Evolutionary conservation across 495 filamentous ascomycete species (phyloP).

Genomic region (Tuber borchii): DNA sequence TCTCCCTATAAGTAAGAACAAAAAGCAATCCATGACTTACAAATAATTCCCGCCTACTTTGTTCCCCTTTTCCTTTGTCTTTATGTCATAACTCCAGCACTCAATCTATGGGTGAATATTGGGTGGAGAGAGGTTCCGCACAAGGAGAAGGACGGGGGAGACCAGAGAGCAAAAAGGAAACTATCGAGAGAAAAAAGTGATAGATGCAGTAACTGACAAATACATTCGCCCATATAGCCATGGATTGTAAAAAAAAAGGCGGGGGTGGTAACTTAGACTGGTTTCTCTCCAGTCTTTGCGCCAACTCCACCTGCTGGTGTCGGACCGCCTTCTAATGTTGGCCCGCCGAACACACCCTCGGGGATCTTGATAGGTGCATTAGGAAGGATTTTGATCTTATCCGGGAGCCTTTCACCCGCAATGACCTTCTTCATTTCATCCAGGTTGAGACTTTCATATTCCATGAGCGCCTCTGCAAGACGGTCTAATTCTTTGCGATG

Average conservation of each 20-base stretch:
- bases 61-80: neutral
- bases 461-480: constrained; percentile 77
- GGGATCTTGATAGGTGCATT: constrained; percentile 54
- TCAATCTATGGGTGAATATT: neutral
- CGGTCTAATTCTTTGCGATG: constrained; percentile 77
- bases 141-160: neutral
- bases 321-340: constrained; percentile 21
- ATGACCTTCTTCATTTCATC: constrained; percentile 86
- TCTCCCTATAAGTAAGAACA: neutral
- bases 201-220: neutral
- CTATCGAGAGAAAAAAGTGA: neutral
- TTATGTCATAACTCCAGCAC: neutral
- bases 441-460: constrained; percentile 85
- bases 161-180: neutral
- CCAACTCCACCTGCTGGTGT: constrained; percentile 4
- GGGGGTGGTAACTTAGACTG: constrained; percentile 14
- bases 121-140: neutral
- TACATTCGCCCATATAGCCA: neutral
- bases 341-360: constrained; percentile 41
- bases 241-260: neutral
- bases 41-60: neutral
- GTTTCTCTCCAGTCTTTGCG: constrained; percentile 14
- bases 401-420: constrained; percentile 69
- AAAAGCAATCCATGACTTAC: neutral
- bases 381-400: constrained; percentile 48